Conservation (phyloP, 1,284 basidiomycete species). For the Athelia psychrophila region DNA sequence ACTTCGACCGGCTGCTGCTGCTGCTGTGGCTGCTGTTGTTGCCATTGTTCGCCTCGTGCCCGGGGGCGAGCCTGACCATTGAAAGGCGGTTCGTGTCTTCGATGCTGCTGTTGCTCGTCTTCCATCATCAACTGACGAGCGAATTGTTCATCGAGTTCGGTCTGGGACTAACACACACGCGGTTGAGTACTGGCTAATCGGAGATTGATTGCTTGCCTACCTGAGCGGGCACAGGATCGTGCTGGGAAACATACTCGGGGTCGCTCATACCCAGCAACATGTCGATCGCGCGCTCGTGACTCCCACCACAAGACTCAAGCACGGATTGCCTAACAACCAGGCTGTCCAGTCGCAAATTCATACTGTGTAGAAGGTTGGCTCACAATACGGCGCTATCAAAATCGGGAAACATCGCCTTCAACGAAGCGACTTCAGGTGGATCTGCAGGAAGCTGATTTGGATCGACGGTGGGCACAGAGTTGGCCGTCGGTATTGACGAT, state of each 20-base stretch:
- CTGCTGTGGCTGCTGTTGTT: constrained; percentile 18
- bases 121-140: constrained; percentile 68
- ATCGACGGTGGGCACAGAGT: neutral
- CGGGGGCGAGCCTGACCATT: too few relatives aligned
- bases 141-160: constrained; percentile 72
- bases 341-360: constrained; percentile 8
- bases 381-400: constrained; percentile 70
- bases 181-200: neutral
- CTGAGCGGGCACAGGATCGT: constrained; percentile 11
- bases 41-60: constrained; percentile 13
- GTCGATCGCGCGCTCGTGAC: constrained; percentile 73
- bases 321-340: constrained; percentile 50
- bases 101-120: constrained; percentile 49
- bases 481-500: neutral
- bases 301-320: constrained; percentile 59
- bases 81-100: too few relatives aligned
- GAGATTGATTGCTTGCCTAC: constrained; percentile 13
- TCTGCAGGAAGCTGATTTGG: constrained; percentile 18
- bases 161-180: constrained; percentile 41
- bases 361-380: neutral
- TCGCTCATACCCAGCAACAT: constrained; percentile 77
- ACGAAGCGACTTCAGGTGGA: constrained; percentile 47
- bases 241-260: constrained; percentile 55
- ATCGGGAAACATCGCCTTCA: constrained; percentile 77
- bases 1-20: constrained; percentile 17